Evolutionary conservation across 2,329 filamentous ascomycete genomes (phyloP).

Genomic region (Alternaria sp.): DNA sequence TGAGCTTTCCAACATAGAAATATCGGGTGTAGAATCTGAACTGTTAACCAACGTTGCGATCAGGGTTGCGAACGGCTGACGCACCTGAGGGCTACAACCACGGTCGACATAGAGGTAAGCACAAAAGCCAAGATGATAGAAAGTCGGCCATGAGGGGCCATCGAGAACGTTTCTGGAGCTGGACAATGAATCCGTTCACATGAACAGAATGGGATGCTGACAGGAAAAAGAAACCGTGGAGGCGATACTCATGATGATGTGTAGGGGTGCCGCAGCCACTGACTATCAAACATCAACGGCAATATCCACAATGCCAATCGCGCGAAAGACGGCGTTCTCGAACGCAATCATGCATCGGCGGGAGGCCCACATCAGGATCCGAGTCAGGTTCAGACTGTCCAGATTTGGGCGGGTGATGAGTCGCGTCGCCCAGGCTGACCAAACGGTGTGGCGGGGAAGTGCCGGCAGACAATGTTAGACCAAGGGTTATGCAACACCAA

Average conservation of each 20-base stretch:
- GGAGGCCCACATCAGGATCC: slow-evolving; percentile 15
- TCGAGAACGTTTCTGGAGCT: background rate
- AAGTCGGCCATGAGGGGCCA: slow-evolving; percentile 34
- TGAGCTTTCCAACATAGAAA: slow-evolving; percentile 34
- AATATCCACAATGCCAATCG: slow-evolving; percentile 1
- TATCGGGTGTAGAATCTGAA: slow-evolving; percentile 40
- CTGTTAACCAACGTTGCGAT: background rate
- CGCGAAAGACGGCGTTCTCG: slow-evolving; percentile 10
- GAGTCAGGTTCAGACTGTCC: slow-evolving; percentile 23
- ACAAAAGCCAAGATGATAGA: slow-evolving; percentile 32
- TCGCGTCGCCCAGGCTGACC: background rate
- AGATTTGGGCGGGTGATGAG: slow-evolving; percentile 7
- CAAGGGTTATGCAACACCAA: background rate
- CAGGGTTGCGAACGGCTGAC: background rate
- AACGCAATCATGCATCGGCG: slow-evolving; percentile 13
- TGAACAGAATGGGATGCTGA: background rate
- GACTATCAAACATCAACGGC: slow-evolving; percentile 10
- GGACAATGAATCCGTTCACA: background rate
- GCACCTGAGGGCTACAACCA: slow-evolving; percentile 39
- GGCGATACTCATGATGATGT: slow-evolving; percentile 1
- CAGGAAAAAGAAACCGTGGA: background rate
- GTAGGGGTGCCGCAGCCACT: slow-evolving; percentile 1
- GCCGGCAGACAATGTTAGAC: background rate
- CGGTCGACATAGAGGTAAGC: slow-evolving; percentile 37
- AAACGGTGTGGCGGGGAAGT: background rate